Conservation (phyloP, 768 basidiomycete genomes). For the Calvatia gigantea region DNA sequence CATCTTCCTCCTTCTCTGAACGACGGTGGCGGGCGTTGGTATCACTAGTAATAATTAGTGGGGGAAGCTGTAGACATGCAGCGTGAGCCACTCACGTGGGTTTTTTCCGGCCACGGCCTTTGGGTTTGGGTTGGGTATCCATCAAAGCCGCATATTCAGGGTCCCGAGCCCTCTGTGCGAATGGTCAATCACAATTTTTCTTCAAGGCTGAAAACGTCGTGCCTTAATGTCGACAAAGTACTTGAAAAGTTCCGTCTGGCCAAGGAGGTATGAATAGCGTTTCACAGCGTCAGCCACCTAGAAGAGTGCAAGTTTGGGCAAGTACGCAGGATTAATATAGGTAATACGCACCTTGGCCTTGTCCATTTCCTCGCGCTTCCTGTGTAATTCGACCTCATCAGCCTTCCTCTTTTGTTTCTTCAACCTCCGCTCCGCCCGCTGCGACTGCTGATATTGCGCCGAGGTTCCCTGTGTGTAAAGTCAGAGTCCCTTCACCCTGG, state of each 20-base stretch:
- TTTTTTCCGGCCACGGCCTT: constrained; percentile 84
- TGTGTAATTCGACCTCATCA: constrained; percentile 66
- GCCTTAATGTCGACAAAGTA: constrained; percentile 98
- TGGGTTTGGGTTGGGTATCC: constrained; percentile 82
- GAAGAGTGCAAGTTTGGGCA: constrained; percentile 5
- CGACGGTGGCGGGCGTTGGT: constrained; percentile 82
- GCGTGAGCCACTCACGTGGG: constrained; percentile 21
- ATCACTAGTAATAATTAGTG: constrained; percentile 44
- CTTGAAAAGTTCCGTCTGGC: constrained; percentile 96
- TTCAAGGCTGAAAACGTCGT: constrained; percentile 12
- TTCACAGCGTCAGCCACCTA: constrained; percentile 93
- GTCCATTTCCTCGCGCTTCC: constrained; percentile 80
- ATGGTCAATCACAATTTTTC: neutral
- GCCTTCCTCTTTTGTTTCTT: constrained; percentile 55
- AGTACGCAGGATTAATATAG: neutral
- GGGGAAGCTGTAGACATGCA: neutral
- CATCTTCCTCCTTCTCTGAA: constrained; percentile 98
- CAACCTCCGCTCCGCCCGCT: constrained; percentile 29
- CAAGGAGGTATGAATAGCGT: constrained; percentile 94
- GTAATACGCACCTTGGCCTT: constrained; percentile 75
- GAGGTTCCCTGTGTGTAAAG: constrained; percentile 13
- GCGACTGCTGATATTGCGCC: constrained; percentile 30
- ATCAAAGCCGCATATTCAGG: constrained; percentile 90
- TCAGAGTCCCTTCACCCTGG: constrained; percentile 3
- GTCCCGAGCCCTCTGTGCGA: constrained; percentile 76